Conservation (phyloP, 345 rosid genomes). For the Eutrema yunnanense region DNA sequence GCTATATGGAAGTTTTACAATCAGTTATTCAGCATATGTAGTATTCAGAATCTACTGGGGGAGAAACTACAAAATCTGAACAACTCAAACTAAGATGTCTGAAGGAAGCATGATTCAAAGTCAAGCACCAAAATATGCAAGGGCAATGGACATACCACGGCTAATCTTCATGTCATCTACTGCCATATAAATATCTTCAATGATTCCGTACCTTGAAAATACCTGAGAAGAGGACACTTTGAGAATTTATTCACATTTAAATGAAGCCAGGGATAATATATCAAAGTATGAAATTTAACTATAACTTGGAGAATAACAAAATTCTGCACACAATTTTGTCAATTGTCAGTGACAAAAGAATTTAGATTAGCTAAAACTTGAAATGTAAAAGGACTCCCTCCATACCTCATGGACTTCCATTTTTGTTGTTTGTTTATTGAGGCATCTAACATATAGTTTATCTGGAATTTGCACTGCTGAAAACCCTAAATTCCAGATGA, state of each 20-base stretch:
- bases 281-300: background rate
- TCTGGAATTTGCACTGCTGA: conserved; percentile 39
- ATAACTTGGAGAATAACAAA: background rate
- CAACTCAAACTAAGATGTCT: background rate
- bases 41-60: background rate
- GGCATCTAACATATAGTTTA: conserved; percentile 70
- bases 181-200: conserved; percentile 69
- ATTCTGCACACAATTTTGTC: background rate
- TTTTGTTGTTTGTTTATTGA: conserved; percentile 60
- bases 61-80: background rate
- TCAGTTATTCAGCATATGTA: background rate
- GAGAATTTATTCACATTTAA: background rate
- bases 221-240: conserved; percentile 40
- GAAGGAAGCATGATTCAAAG: background rate
- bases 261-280: conserved; percentile 5
- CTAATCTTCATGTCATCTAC: conserved; percentile 60
- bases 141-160: conserved; percentile 48
- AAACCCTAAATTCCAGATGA: conserved; percentile 9
- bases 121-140: background rate
- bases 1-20: background rate
- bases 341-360: background rate
- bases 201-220: conserved; percentile 59
- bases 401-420: conserved; percentile 70
- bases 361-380: background rate
- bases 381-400: background rate